Conservation (phyloP, 495 filamentous ascomycete genomes). For the Xylaria intraflava region DNA sequence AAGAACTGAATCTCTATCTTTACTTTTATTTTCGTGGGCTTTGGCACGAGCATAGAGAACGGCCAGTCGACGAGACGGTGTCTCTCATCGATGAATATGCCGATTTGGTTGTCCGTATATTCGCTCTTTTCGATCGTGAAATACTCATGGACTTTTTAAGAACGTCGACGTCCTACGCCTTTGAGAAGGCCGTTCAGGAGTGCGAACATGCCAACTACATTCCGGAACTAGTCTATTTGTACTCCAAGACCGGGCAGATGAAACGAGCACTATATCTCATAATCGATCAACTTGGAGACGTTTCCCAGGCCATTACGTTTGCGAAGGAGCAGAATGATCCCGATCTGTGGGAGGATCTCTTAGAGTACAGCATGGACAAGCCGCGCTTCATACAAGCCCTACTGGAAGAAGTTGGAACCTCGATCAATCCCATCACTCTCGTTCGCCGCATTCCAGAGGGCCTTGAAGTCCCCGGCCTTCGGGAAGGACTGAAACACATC, state of each 20-base stretch:
- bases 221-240: constrained; percentile 84
- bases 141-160: constrained; percentile 85
- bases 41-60: constrained; percentile 56
- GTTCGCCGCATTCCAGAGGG: constrained; percentile 88
- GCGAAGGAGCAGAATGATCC: constrained; percentile 86
- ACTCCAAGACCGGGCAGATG: constrained; percentile 89
- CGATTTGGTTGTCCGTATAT: constrained; percentile 76
- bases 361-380: constrained; percentile 94
- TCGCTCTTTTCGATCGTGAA: constrained; percentile 71
- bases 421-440: constrained; percentile 82
- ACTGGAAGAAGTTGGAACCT: constrained; percentile 86
- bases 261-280: constrained; percentile 87
- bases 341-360: constrained; percentile 89
- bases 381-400: constrained; percentile 88
- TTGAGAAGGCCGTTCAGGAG: constrained; percentile 70
- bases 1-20: constrained; percentile 59
- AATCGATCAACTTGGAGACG: constrained; percentile 78
- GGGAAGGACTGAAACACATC: constrained; percentile 76
- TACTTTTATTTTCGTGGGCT: constrained; percentile 87
- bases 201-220: constrained; percentile 76
- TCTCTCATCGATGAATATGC: constrained; percentile 78
- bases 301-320: constrained; percentile 86
- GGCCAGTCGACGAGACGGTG: constrained; percentile 53
- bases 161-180: constrained; percentile 71
- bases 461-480: constrained; percentile 79